These are phyloP conservation scores for Podila clonocystis DNA, from an alignment of 192 early-diverging fungal genomes.

Conservation along the genomic window DNA sequence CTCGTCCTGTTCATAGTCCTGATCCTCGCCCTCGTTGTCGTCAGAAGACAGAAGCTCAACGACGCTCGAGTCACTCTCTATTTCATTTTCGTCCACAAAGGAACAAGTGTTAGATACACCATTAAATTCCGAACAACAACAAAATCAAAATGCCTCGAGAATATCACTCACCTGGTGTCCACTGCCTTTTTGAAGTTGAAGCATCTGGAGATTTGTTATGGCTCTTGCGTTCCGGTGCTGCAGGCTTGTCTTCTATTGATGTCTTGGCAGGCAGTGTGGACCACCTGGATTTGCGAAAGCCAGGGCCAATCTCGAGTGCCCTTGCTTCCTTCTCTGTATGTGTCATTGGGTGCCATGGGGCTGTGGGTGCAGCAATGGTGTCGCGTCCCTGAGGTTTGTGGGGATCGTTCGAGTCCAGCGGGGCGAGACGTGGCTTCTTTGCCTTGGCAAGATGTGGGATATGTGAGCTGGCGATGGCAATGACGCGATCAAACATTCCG, in stretches of 20 bases:
- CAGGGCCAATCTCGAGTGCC: background rate
- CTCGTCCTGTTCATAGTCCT: background rate
- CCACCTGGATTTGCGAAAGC: background rate
- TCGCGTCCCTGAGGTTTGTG: conserved; percentile 26
- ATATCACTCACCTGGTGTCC: too few relatives aligned
- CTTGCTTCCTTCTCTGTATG: background rate
- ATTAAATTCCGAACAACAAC: background rate
- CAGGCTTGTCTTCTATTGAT: background rate
- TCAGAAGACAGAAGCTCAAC: conserved; percentile 36
- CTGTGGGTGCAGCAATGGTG: conserved; percentile 17
- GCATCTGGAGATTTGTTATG: too few relatives aligned
- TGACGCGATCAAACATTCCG: conserved; percentile 44
- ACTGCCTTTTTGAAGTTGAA: too few relatives aligned
- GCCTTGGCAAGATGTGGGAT: background rate
- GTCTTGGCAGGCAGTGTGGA: background rate
- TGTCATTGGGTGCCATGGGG: background rate
- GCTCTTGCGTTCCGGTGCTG: too few relatives aligned
- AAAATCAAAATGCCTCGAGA: background rate
- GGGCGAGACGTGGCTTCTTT: background rate
- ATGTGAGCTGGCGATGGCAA: conserved; percentile 19
- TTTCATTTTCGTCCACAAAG: background rate
- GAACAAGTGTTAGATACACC: too few relatives aligned
- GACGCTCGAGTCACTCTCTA: background rate
- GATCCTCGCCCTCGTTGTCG: conserved; percentile 10
- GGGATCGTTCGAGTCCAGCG: background rate